These are phyloP conservation scores for Scorias spongiosa DNA, from an alignment of 2,329 filamentous ascomycete genomes.

Conservation along the genomic window DNA sequence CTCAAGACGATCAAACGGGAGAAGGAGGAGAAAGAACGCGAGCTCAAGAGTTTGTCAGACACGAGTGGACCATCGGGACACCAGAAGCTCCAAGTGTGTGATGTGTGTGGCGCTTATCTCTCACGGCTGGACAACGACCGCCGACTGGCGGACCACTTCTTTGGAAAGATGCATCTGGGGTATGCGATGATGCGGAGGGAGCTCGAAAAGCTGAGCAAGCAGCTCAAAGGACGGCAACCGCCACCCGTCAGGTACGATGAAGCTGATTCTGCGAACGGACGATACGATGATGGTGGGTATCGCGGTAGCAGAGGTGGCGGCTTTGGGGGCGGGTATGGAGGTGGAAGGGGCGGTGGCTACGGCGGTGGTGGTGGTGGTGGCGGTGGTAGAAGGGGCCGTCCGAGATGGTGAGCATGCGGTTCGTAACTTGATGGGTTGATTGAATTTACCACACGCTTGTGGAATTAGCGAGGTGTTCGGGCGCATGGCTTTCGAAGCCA, in stretches of 20 bases:
- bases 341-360: conserved; percentile 24
- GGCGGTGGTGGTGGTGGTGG: conserved; percentile 24
- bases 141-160: conserved; percentile 89
- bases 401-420: background rate
- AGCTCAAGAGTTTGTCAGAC: conserved; percentile 80
- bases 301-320: conserved; percentile 13
- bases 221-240: conserved; percentile 58
- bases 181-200: conserved; percentile 98
- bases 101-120: conserved; percentile 93
- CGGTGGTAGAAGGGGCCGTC: conserved; percentile 6
- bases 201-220: conserved; percentile 70
- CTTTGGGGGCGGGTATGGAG: conserved; percentile 32
- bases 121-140: conserved; percentile 87
- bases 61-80: conserved; percentile 86
- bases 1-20: conserved; percentile 64
- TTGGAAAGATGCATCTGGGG: conserved; percentile 97
- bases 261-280: conserved; percentile 24
- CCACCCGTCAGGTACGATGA: conserved; percentile 38
- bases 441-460: too few relatives aligned
- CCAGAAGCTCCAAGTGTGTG: conserved; percentile 96
- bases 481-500: background rate
- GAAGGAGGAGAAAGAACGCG: conserved; percentile 71
- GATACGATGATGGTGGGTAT: conserved; percentile 26
- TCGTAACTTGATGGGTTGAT: too few relatives aligned
- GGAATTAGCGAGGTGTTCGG: background rate